phyloP scores from a whole-genome alignment of 2,329 filamentous ascomycete genomes.

The Trichophaea hybrida region DNA sequence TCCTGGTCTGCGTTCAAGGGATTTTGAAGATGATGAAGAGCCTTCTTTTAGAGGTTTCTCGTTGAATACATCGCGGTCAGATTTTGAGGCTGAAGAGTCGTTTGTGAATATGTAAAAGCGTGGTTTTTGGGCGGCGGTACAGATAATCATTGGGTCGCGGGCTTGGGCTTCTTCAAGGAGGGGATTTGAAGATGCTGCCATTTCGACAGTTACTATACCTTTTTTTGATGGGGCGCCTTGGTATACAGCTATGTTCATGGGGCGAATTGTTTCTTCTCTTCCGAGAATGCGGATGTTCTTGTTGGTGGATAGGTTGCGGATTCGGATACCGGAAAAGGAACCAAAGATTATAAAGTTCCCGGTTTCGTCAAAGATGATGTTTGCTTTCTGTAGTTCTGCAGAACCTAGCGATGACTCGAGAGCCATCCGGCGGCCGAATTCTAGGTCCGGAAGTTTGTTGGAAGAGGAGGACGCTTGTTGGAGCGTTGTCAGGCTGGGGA shows the following conservation, averaged over 20 bases:
- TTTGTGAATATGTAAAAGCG: slow-evolving; percentile 99
- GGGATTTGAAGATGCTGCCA: slow-evolving; percentile 91
- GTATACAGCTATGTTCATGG: slow-evolving; percentile 72
- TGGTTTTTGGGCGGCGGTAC: slow-evolving; percentile 70
- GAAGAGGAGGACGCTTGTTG: slow-evolving; percentile 79
- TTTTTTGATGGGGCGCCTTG: slow-evolving; percentile 95
- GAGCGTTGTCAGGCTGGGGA: slow-evolving; percentile 81
- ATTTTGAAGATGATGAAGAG: slow-evolving; percentile 7
- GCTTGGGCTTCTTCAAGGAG: slow-evolving; percentile 82
- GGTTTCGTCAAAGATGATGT: slow-evolving; percentile 90
- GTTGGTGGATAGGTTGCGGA: slow-evolving; percentile 91
- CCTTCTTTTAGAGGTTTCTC: slow-evolving; percentile 63
- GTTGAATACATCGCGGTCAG: slow-evolving; percentile 81
- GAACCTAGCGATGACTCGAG: slow-evolving; percentile 76
- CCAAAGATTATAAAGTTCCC: slow-evolving; percentile 91
- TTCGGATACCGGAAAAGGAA: slow-evolving; percentile 81
- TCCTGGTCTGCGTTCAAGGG: slow-evolving; percentile 42
- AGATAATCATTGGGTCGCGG: slow-evolving; percentile 75
- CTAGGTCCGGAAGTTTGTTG: slow-evolving; percentile 64
- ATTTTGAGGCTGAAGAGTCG: slow-evolving; percentile 55
- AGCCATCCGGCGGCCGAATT: slow-evolving; percentile 78
- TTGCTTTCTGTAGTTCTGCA: slow-evolving; percentile 46
- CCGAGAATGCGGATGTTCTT: slow-evolving; percentile 81
- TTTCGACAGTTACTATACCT: slow-evolving; percentile 80
- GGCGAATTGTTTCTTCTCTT: slow-evolving; percentile 73